phyloP scores from a whole-genome alignment of 73 alveolate genomes.

The Paramecium caudatum region DNA sequence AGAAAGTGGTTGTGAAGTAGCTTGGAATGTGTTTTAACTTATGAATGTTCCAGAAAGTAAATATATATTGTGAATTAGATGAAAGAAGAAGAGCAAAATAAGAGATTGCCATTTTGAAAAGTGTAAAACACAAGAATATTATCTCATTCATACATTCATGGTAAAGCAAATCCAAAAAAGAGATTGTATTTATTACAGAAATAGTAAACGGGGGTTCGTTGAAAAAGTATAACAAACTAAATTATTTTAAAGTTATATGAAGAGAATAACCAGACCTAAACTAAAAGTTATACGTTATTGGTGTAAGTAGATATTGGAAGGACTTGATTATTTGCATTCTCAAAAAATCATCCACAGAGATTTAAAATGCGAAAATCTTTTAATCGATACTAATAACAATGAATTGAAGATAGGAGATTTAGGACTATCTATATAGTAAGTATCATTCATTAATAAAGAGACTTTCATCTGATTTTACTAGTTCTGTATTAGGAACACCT shows the following conservation, averaged over 20 bases:
- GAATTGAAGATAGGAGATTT: slow-evolving; percentile 89
- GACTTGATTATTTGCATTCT: slow-evolving; percentile 94
- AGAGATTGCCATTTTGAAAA: slow-evolving; percentile 85
- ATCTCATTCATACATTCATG: slow-evolving; percentile 88
- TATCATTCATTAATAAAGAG: not conserved
- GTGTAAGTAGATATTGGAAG: slow-evolving; percentile 95
- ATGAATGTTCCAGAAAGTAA: slow-evolving; percentile 74
- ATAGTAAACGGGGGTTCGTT: slow-evolving; percentile 93
- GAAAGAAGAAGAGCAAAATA: slow-evolving; percentile 80
- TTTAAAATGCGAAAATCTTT: slow-evolving; percentile 89
- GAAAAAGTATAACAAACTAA: slow-evolving; percentile 55
- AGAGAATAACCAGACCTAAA: slow-evolving; percentile 86
- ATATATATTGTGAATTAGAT: slow-evolving; percentile 26
- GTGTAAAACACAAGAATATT: slow-evolving; percentile 87
- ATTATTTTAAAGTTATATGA: slow-evolving; percentile 77
- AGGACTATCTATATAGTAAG: slow-evolving; percentile 81
- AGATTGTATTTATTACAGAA: slow-evolving; percentile 91
- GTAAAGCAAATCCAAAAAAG: slow-evolving; percentile 80
- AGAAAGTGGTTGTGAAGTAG: slow-evolving; percentile 87
- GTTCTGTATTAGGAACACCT: slow-evolving; percentile 97
- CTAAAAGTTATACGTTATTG: slow-evolving; percentile 95
- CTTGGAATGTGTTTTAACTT: slow-evolving; percentile 84
- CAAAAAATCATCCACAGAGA: slow-evolving; percentile 97
- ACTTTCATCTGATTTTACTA: slow-evolving; percentile 17
- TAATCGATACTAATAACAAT: slow-evolving; percentile 86